Conservation (phyloP, 768 basidiomycete species). For the Tephrocybe sp. region DNA sequence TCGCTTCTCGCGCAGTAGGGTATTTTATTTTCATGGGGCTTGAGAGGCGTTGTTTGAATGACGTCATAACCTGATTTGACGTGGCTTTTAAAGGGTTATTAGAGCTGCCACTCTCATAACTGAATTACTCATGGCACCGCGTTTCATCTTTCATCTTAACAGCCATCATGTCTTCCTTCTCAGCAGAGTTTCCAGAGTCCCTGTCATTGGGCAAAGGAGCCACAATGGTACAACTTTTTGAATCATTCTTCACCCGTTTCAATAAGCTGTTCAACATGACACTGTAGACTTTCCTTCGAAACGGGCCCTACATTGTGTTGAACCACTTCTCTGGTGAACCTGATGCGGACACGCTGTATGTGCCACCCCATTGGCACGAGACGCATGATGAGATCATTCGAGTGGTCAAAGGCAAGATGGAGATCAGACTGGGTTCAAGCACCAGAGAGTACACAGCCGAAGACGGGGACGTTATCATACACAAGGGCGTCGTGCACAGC, state of each 20-base stretch:
- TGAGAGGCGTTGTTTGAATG: neutral
- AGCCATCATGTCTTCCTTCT: slow-evolving; percentile 4
- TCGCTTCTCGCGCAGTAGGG: neutral
- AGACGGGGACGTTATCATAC: slow-evolving; percentile 31
- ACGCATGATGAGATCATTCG: slow-evolving; percentile 31
- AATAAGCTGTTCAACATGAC: too few relatives aligned
- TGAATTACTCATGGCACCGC: too few relatives aligned
- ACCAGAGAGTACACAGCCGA: slow-evolving; percentile 25
- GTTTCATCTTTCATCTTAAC: too few relatives aligned
- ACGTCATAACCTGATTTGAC: neutral
- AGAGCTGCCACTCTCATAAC: too few relatives aligned
- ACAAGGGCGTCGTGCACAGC: slow-evolving; percentile 27
- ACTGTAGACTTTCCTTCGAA: slow-evolving; percentile 29
- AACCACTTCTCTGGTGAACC: slow-evolving; percentile 20
- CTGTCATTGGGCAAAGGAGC: slow-evolving; percentile 15
- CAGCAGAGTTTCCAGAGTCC: slow-evolving; percentile 5
- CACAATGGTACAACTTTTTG: slow-evolving; percentile 15
- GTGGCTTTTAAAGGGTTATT: too few relatives aligned
- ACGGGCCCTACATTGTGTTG: slow-evolving; percentile 26
- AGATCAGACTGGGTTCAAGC: slow-evolving; percentile 23
- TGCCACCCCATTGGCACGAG: slow-evolving; percentile 35
- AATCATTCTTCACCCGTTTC: neutral
- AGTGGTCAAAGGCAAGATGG: slow-evolving; percentile 28
- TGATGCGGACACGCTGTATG: slow-evolving; percentile 25
- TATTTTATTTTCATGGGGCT: neutral